Base-by-base conservation (phyloP, 2,329 filamentous ascomycete species). In the Epicoccum sorghinum region DNA sequence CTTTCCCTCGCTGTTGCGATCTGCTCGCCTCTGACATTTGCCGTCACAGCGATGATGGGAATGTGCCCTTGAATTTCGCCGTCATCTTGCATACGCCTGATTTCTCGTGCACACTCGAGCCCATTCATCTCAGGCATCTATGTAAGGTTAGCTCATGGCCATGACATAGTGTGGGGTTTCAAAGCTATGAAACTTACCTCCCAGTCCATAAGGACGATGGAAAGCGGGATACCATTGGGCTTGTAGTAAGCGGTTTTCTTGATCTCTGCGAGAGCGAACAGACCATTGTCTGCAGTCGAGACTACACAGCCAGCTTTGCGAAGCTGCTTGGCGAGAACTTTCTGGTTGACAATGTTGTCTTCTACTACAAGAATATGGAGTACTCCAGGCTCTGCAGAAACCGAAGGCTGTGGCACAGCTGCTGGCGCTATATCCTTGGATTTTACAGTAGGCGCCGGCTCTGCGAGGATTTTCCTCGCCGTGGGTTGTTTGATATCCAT, bases 71-170 rank as follows among this genome's bases (percentile, higher is more conserved):
- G 58, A 7, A 73, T 29, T 5, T 56, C 47, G 3, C 62, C 61
- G 2, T 43, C 52, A 6, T 7, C 40, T 39, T 71, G 56, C 68
- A 74, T 69, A 9, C 68, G 62, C 2, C 73, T 62, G 23, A 76
- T 73, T n/a, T 61, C 60, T 7, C 56, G 58, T 9, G 68, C 65
- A 37, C 71, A 75, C 3, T 66, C 66, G 7, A 76, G 52, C 1
- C 73, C 73, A 46, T 75, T 67, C 73, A 76, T 76, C 30, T 72
- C 65, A 2, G 73, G 73, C 73, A 76, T 76, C 33, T 42, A 27
- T 18, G 32, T 27, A n/a, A 22, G 18, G 10, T 42, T 7, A 42
- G 25, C 24, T 18, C 9, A 18, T 12, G 12, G 7, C 13, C 4
- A 14, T 29, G 2, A 4, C 38, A 29, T 9, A 29, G 27, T 18